Base-by-base conservation (phyloP, 495 filamentous ascomycete genomes). In the Penicillium goetzii region DNA sequence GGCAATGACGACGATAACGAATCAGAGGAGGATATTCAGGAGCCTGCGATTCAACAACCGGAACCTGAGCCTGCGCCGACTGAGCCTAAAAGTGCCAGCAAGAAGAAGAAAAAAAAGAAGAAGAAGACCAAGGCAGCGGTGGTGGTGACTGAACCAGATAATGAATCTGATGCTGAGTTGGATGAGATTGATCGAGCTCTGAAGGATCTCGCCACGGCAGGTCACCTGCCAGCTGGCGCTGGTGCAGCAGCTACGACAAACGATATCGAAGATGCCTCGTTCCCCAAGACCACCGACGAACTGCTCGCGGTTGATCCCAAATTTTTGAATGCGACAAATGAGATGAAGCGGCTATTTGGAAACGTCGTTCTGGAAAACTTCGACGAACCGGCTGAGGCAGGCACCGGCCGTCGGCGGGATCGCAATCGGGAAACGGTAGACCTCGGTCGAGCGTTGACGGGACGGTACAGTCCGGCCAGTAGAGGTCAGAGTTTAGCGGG, bases 301-400 rank as follows among this genome's bases (percentile, higher is more conserved):
- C 78, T 96, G 33, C 78, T 98, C 2, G 79, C 84, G 12, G 85
- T 97, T 58, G 92, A 95, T 50, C 84, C 90, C 1, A 84, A 89
- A 62, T 86, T 90, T 64, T 84, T 99, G 12, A 96, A 96, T 71
- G 90, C 90, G 15, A 82, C 85, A 7, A 96, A 97, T 66, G 95
- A 99, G 76, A 97, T 99, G 93, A 89, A 91, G 45, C 88, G 86
- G 62, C 77, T 99, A 3, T 99, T 99, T 76, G 95, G 95, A 0
- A 88, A 88, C 59, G 86, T 89, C 30, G 90, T 90, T 11, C 78
- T 95, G 58, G 86, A 91, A 50, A 83, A 84, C 19, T 85, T 86
- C 17, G 80, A 85, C 30, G 76, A 82, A 28, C 85, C 84, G 26
- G 76, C 84, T 23, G 79, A 82, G 56, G 72, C 82, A 50, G 82